phyloP scores from a whole-genome alignment of 1,284 basidiomycete genomes.

The Ganoderma lucidum region DNA sequence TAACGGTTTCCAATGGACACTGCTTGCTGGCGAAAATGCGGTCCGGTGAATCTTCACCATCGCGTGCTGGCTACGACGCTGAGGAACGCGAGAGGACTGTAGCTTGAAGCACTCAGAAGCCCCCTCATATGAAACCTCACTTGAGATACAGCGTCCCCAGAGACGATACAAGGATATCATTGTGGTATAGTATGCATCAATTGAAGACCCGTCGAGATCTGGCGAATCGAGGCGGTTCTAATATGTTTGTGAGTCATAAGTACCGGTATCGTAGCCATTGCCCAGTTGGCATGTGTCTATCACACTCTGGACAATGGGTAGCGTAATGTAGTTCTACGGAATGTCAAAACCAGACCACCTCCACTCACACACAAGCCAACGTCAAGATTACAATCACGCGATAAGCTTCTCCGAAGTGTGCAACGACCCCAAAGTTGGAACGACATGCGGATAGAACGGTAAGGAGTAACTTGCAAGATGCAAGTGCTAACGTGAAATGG shows the following conservation, averaged over 20 bases:
- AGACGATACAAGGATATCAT: conserved; percentile 5
- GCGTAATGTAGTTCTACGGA: conserved; percentile 18
- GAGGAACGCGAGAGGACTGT: no score
- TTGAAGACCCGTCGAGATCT: background rate
- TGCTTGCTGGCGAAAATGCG: background rate
- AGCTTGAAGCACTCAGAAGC: no score
- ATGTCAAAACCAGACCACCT: background rate
- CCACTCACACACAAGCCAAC: background rate
- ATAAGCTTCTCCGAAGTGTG: background rate
- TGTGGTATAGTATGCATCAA: conserved; percentile 7
- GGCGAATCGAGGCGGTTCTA: background rate
- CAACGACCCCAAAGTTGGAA: background rate
- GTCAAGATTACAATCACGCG: conserved; percentile 6
- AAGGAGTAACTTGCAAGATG: background rate
- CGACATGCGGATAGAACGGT: background rate
- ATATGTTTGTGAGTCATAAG: conserved; percentile 1
- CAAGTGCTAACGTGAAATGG: background rate
- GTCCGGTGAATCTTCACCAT: no score
- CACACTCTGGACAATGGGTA: background rate
- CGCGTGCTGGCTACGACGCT: no score
- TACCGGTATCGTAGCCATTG: conserved; percentile 4
- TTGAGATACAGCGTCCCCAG: background rate
- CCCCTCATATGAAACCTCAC: no score
- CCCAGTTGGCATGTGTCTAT: background rate
- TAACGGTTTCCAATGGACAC: background rate